phyloP scores from a whole-genome alignment of 2,329 filamentous ascomycete species.

The Phyllosticta ampelicida region DNA sequence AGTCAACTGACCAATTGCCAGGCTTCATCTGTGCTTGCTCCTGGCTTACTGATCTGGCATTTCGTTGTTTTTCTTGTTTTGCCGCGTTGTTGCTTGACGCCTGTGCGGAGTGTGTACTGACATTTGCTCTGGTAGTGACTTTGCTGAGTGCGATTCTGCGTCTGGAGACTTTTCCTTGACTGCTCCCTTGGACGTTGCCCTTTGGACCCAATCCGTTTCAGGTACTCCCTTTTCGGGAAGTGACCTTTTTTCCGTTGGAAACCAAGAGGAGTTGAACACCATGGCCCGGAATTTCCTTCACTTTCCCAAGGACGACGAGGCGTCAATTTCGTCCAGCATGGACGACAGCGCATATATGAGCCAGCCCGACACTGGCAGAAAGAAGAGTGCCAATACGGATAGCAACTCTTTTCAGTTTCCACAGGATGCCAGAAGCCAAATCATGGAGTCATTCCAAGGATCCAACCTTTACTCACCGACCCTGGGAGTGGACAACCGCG shows the following conservation, averaged over 20 bases:
- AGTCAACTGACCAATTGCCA: background rate
- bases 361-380: constrained; percentile 27
- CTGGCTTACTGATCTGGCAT: constrained; percentile 24
- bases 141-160: constrained; percentile 26
- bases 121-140: constrained; percentile 27
- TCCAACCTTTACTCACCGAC: constrained; percentile 27
- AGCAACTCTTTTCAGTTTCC: constrained; percentile 11
- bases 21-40: background rate
- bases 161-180: constrained; percentile 22
- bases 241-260: constrained; percentile 22
- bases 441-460: constrained; percentile 22
- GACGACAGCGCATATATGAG: constrained; percentile 31
- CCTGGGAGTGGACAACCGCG: constrained; percentile 26
- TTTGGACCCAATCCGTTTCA: constrained; percentile 32
- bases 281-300: constrained; percentile 23
- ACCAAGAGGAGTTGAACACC: constrained; percentile 23
- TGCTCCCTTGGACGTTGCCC: constrained; percentile 26
- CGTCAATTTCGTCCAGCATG: constrained; percentile 30
- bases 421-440: constrained; percentile 22
- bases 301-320: constrained; percentile 26
- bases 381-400: constrained; percentile 13
- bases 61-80: constrained; percentile 13
- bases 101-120: constrained; percentile 22
- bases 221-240: constrained; percentile 22
- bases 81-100: constrained; percentile 14